These are phyloP conservation scores for Scleromitrula shiraiana DNA, from an alignment of 2,329 filamentous ascomycete species.

Conservation along the genomic window DNA sequence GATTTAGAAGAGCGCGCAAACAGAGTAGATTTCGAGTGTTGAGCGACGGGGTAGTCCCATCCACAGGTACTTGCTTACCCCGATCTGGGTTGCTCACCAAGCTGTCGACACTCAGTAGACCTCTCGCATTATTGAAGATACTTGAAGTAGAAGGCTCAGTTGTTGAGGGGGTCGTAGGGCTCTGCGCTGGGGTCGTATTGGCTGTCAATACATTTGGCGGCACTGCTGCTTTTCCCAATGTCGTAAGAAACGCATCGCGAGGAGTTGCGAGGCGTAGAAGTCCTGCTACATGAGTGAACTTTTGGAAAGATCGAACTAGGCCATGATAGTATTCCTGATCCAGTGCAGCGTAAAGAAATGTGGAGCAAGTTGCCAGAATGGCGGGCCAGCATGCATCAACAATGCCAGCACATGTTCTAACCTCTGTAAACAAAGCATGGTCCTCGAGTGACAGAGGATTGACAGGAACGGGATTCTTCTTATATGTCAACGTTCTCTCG, in stretches of 20 bases:
- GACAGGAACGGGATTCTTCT: slow-evolving; percentile 68
- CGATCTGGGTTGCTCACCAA: slow-evolving; percentile 56
- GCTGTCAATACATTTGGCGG: slow-evolving; percentile 68
- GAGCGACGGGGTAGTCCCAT: slow-evolving; percentile 46
- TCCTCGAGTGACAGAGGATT: slow-evolving; percentile 74
- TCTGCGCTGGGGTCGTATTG: slow-evolving; percentile 43
- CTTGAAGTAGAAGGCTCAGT: slow-evolving; percentile 37
- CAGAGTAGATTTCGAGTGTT: slow-evolving; percentile 89
- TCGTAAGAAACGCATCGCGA: slow-evolving; percentile 89
- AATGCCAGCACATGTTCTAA: slow-evolving; percentile 71
- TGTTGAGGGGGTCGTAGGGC: slow-evolving; percentile 37
- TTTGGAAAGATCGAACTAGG: slow-evolving; percentile 86
- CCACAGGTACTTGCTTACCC: slow-evolving; percentile 50
- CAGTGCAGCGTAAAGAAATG: slow-evolving; percentile 83
- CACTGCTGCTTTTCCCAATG: slow-evolving; percentile 84
- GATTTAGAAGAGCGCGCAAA: slow-evolving; percentile 81
- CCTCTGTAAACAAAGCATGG: slow-evolving; percentile 61
- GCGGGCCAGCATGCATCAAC: slow-evolving; percentile 95
- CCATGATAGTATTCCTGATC: slow-evolving; percentile 93
- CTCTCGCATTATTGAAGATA: slow-evolving; percentile 62
- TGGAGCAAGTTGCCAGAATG: slow-evolving; percentile 87
- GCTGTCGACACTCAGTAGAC: slow-evolving; percentile 66
- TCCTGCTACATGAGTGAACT: slow-evolving; percentile 90
- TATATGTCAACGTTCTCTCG: slow-evolving; percentile 59
- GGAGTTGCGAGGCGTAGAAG: slow-evolving; percentile 77